Evolutionary conservation across 768 basidiomycete genomes (phyloP).

Genomic region (Kwoniella newhampshirensis): DNA sequence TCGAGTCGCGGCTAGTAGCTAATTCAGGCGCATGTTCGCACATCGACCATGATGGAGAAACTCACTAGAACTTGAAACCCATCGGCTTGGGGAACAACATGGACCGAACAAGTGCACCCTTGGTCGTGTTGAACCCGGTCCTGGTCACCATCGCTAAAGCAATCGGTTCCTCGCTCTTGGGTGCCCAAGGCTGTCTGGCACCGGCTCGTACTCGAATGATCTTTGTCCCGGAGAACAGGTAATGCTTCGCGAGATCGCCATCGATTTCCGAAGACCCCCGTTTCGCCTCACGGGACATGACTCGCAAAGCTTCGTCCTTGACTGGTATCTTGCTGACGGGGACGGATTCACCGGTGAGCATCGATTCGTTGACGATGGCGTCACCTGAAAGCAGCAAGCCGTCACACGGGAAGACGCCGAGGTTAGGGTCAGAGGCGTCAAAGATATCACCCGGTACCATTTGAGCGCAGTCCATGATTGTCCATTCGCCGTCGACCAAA

Average conservation of each 20-base stretch:
- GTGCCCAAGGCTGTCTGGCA: conserved; percentile 56
- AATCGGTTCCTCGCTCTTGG: conserved; percentile 47
- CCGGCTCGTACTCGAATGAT: conserved; percentile 79
- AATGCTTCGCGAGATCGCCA: conserved; percentile 70
- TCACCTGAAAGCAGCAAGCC: conserved; percentile 90
- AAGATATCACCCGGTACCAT: conserved; percentile 91
- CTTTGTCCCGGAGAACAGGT: conserved; percentile 85
- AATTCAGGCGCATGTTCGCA: not conserved
- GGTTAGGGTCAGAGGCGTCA: conserved; percentile 74
- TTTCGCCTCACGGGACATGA: conserved; percentile 68
- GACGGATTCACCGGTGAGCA: conserved; percentile 87
- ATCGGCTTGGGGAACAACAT: conserved; percentile 99
- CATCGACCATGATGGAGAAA: conserved; percentile 53
- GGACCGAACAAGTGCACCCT: conserved; percentile 89
- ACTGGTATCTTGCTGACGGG: conserved; percentile 88
- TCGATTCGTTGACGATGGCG: conserved; percentile 96
- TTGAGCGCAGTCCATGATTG: conserved; percentile 67
- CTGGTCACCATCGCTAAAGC: conserved; percentile 80
- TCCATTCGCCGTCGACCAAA: conserved; percentile 69
- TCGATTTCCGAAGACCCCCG: conserved; percentile 53
- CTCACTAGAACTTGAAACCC: conserved; percentile 95
- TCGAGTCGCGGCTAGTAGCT: conserved; percentile 49
- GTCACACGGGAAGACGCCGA: conserved; percentile 80
- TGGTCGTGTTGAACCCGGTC: conserved; percentile 95
- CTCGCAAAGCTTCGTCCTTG: conserved; percentile 70